Evolutionary conservation across 2,329 filamentous ascomycete species (phyloP), one percentile per base, ranked within the genome.

Genomic region (Xylaria sp.): DNA sequence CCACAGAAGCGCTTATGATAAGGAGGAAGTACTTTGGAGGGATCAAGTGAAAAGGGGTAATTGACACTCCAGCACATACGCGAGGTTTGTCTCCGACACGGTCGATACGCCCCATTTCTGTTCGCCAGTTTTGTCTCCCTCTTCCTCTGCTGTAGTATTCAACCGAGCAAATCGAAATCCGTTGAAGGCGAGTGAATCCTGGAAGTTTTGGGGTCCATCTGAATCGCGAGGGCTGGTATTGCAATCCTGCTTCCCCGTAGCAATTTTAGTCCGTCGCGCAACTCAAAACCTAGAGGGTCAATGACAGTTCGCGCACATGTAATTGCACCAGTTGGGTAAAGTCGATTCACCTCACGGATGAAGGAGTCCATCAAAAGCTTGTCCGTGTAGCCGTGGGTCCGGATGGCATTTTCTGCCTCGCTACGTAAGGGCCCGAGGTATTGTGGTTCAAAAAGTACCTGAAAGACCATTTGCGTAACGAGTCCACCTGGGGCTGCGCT

Each of bases 391-490:
- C 46, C 46, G 18, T 39, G 4, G 1, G n/a, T n/a, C n/a, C n/a
- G n/a, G n/a, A n/a, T n/a, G n/a, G n/a, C n/a, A n/a, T n/a, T n/a
- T n/a, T n/a, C 3, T 11, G 18, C 42, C 19, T 52, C 49, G 2
- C n/a, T 8, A 7, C 22, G 19, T 7, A 52, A n/a, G 1, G 43
- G 42, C 7, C 17, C 34, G 19, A 38, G n/a, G 20, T 52, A 46
- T 22, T 46, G 18, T 4, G 42, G 49, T n/a, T 45, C 38, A 9
- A 41, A 13, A 2, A 52, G 38, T 2, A 52, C 20, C 21, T 52
- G 49, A 42, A 40, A 52, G 34, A 52, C 22, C 34, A 52, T 40
- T 22, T 52, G 34, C 5, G 49, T 52, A 5, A 45, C 37, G 9
- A 44, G 18, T 8, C 37, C 49, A 4, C 29, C 49, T 5, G 49